These are phyloP conservation scores for Viola pubescens DNA, from an alignment of 441 rosid species.

Conservation along the genomic window DNA sequence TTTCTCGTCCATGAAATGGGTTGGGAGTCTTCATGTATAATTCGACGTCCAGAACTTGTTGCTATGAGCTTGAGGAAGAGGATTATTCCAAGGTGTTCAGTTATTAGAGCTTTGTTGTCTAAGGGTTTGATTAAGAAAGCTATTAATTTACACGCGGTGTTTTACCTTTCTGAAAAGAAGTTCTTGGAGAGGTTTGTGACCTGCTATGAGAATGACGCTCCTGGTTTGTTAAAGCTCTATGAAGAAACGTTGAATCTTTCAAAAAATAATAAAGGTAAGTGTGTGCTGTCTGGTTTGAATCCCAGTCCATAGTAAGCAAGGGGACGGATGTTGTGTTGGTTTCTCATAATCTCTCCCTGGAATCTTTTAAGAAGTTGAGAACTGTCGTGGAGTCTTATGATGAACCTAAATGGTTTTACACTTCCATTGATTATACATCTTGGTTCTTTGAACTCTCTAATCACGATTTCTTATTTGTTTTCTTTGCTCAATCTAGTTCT, in stretches of 20 bases:
- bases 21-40: constrained; percentile 10
- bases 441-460: too few relatives aligned
- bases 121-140: constrained; percentile 1
- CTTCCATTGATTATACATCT: too few relatives aligned
- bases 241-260: not conserved
- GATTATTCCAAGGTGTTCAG: constrained; percentile 14
- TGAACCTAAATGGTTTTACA: too few relatives aligned
- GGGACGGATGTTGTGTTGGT: too few relatives aligned
- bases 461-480: too few relatives aligned
- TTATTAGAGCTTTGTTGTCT: constrained; percentile 6
- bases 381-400: too few relatives aligned
- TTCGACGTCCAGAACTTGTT: not conserved
- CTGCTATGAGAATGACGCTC: constrained; percentile 5
- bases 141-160: not conserved
- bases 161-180: not conserved
- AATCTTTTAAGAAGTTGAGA: too few relatives aligned
- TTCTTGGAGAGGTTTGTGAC: constrained; percentile 1
- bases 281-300: too few relatives aligned
- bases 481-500: too few relatives aligned
- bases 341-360: too few relatives aligned
- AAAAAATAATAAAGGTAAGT: not conserved
- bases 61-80: constrained; percentile 16
- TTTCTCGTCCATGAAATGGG: constrained; percentile 11
- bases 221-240: constrained; percentile 8
- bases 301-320: too few relatives aligned